Percentiles rank a stretch among this genome's conserved stretches.
These are phyloP conservation scores for Lipomyces orientalis DNA, from an alignment of 805 yeast genomes.

Conservation along the genomic window DNA sequence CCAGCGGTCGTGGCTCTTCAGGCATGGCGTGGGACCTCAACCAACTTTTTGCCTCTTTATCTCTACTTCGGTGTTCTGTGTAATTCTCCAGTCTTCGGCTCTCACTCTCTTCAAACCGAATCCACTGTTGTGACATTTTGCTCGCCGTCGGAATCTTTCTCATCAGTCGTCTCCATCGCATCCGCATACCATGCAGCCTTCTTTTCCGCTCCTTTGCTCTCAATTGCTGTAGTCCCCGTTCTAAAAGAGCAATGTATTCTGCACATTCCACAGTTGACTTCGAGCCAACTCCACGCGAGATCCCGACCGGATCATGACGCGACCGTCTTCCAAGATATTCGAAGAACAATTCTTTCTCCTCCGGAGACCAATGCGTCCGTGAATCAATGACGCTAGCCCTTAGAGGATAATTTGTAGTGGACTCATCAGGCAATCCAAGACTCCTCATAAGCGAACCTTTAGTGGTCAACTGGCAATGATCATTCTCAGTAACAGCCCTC, in stretches of 20 bases:
- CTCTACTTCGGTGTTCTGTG: constrained; percentile 13
- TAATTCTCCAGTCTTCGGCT: constrained; percentile 24
- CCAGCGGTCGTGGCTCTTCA: not conserved
- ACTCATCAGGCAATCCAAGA: not conserved
- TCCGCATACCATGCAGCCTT: constrained; percentile 21
- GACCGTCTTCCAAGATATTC: constrained; percentile 24
- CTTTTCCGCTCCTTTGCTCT: constrained; percentile 22
- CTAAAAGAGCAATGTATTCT: constrained; percentile 26
- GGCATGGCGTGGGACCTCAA: not conserved
- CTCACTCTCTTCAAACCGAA: constrained; percentile 29
- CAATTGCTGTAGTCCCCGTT: constrained; percentile 13
- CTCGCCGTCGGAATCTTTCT: constrained; percentile 29
- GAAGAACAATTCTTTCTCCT: constrained; percentile 34
- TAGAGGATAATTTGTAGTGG: not conserved
- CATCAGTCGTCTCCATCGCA: constrained; percentile 25
- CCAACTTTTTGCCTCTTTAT: constrained; percentile 24
- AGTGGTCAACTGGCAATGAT: not conserved
- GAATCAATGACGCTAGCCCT: constrained; percentile 17
- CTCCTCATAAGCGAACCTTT: not conserved
- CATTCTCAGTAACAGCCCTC: not conserved
- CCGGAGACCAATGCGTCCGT: constrained; percentile 25
- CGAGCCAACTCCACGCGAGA: constrained; percentile 25
- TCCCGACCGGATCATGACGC: constrained; percentile 32
- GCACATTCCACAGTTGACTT: constrained; percentile 31
- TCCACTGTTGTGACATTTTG: constrained; percentile 30